Base-by-base conservation (phyloP, 306 rosid genomes). In the Leucaena leucocephala region DNA sequence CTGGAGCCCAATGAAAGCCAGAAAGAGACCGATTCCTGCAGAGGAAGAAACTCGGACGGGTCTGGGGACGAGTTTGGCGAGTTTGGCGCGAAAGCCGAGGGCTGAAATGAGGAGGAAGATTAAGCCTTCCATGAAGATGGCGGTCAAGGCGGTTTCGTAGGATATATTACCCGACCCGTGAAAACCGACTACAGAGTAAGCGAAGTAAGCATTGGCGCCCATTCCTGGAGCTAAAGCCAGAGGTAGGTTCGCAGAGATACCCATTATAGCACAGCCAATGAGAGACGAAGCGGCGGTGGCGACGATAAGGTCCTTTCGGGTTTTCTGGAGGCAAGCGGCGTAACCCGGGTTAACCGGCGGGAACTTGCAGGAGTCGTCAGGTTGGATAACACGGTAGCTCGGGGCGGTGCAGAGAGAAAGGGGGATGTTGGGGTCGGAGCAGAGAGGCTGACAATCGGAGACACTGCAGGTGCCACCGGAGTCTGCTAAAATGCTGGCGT, bases 151-250 rank as follows among this genome's bases (percentile, higher is more conserved):
- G 16, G 87, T 86, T 75, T 58, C 75, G 68, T 94, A 94, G 0
- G 97, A 74, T 8, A 90, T 75, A 4, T 64, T 59, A 42, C 98
- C 98, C 74, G 98, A 94, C 63, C 98, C 98, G 74, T 94, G 98
- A 68, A 82, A 94, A 43, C 98, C 98, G 61, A 94, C 97, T 0
- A 94, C 96, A 0, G 98, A 89, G 80, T 94, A 94, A 9, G 98
- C 97, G 61, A 94, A 94, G 39, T 94, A 94, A 0, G 98, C 98
- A 57, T 94, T 94, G 27, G 88, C 87, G 2, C 98, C 97, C 98
- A 94, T 94, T 8, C 97, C 98, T 1, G 98, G 98, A 16, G 98
- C 98, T 0, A 94, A 54, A 12, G 94, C 98, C 0, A 94, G 75
- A 10, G 98, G 98, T 3, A 94, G 92, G 65, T 94, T 94, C 0